Percentiles rank a stretch among this genome's conserved stretches.
phyloP scores from a whole-genome alignment of 2,329 filamentous ascomycete genomes.

The Exophiala alcalophila region DNA sequence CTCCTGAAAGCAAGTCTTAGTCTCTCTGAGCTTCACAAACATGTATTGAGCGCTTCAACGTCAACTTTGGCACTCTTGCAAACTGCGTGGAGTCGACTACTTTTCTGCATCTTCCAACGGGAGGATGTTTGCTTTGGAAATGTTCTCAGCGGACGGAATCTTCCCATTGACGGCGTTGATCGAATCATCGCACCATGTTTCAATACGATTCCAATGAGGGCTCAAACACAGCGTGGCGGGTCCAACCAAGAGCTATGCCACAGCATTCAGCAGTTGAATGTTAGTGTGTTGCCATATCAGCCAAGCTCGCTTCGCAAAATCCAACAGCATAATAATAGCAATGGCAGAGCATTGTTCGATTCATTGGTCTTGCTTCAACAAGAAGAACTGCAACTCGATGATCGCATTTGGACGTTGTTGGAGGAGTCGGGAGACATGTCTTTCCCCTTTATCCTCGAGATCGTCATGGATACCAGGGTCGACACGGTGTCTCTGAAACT shows the following conservation, averaged over 20 bases:
- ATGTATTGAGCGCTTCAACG: constrained; percentile 51
- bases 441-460: constrained; percentile 72
- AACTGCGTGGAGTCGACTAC: constrained; percentile 65
- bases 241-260: constrained; percentile 59
- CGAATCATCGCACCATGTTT: constrained; percentile 84
- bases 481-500: constrained; percentile 59
- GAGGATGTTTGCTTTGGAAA: constrained; percentile 82
- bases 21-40: constrained; percentile 30
- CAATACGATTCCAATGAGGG: constrained; percentile 76
- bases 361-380: constrained; percentile 77
- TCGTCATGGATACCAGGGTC: constrained; percentile 55
- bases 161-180: constrained; percentile 64
- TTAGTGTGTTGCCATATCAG: constrained; percentile 64
- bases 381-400: constrained; percentile 44
- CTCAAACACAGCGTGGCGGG: constrained; percentile 48
- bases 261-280: constrained; percentile 60
- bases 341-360: constrained; percentile 66
- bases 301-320: constrained; percentile 72
- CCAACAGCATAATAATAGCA: constrained; percentile 51
- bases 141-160: constrained; percentile 72
- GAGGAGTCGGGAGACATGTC: constrained; percentile 57
- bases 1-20: constrained; percentile 2
- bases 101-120: constrained; percentile 56
- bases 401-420: constrained; percentile 50
- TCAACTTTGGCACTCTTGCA: constrained; percentile 69